phyloP scores from a whole-genome alignment of 352 stramenopile species.

The Globisporangium spinosum region DNA sequence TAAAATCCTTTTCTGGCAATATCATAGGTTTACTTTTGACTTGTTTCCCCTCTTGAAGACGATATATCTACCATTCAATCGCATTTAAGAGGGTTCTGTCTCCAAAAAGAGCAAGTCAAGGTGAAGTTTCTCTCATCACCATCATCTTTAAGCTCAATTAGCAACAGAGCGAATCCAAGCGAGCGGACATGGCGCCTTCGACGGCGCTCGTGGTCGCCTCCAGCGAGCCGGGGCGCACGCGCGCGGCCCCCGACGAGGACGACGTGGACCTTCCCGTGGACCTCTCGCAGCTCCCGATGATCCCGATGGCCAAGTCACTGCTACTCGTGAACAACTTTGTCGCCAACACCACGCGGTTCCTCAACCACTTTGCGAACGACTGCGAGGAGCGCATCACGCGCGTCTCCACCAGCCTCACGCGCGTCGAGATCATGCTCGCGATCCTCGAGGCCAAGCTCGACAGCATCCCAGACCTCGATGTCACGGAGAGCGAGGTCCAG shows the following conservation, averaged over 20 bases:
- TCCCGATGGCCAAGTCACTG: conserved; percentile 74
- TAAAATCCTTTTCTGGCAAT: background rate
- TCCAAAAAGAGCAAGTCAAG: conserved; percentile 8
- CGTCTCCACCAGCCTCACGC: conserved; percentile 71
- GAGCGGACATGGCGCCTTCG: conserved; percentile 30
- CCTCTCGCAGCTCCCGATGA: conserved; percentile 68
- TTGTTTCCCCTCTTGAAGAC: background rate
- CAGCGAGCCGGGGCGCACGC: conserved; percentile 19
- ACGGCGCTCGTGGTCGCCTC: conserved; percentile 52
- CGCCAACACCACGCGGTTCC: conserved; percentile 80
- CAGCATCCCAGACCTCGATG: conserved; percentile 73
- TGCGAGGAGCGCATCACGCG: conserved; percentile 76
- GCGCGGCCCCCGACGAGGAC: conserved; percentile 22
- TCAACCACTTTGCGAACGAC: conserved; percentile 84
- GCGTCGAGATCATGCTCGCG: conserved; percentile 78
- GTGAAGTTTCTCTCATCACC: background rate
- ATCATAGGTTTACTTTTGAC: no score
- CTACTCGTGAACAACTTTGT: conserved; percentile 88
- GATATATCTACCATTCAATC: background rate
- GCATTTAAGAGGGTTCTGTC: background rate
- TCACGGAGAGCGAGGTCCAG: conserved; percentile 57
- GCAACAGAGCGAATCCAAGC: background rate
- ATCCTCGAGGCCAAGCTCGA: conserved; percentile 86
- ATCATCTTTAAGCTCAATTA: background rate
- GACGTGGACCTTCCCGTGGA: conserved; percentile 73